A percentile compares a stretch with the other conserved stretches of the same genome.
Conservation (phyloP, 129 eudicot genomes). For the Centaurea solstitialis region DNA sequence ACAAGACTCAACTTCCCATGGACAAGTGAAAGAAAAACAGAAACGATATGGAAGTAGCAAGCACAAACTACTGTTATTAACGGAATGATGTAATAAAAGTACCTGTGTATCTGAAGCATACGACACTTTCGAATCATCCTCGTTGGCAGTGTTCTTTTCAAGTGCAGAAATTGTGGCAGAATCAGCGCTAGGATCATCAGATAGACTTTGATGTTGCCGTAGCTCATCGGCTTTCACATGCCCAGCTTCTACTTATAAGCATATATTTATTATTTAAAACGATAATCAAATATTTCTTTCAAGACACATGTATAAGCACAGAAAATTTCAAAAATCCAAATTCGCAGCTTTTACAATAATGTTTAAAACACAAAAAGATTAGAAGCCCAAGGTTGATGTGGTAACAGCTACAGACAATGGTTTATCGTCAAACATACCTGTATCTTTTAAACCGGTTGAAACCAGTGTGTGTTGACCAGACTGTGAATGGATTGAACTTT, state of each 20-base stretch:
- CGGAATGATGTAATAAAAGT: slow-evolving; percentile 15
- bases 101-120: slow-evolving; percentile 55
- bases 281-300: background rate
- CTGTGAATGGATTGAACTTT: slow-evolving; percentile 53
- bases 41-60: background rate
- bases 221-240: slow-evolving; percentile 52
- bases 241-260: slow-evolving; percentile 35
- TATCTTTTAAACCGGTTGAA: slow-evolving; percentile 44
- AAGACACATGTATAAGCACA: background rate
- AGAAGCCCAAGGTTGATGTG: background rate
- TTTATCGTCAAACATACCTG: slow-evolving; percentile 43
- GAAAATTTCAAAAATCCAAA: background rate
- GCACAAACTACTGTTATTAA: background rate
- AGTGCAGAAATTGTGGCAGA: slow-evolving; percentile 44
- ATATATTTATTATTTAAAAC: background rate
- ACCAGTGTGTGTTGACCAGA: slow-evolving; percentile 49
- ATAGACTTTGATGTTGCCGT: slow-evolving; percentile 43
- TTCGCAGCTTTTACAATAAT: background rate
- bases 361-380: background rate
- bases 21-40: background rate
- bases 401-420: background rate
- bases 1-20: background rate
- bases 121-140: slow-evolving; percentile 56
- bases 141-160: slow-evolving; percentile 53
- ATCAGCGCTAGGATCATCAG: slow-evolving; percentile 49